Conservation (phyloP, 495 filamentous ascomycete genomes). For the Lindgomyces ingoldianus region DNA sequence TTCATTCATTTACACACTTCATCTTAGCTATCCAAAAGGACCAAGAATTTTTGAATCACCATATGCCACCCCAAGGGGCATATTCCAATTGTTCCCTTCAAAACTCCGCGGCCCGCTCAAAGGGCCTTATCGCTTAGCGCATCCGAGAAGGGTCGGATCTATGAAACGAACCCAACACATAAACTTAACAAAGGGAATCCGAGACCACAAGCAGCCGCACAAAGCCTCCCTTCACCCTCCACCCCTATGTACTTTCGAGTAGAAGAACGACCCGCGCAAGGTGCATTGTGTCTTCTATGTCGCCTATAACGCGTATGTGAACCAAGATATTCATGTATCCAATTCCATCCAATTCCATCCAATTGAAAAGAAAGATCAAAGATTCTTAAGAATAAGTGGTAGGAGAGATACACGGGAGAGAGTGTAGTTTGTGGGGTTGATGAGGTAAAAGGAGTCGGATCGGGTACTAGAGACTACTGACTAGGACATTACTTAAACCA, state of each 20-base stretch:
- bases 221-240: background rate
- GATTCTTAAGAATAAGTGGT: constrained; percentile 3
- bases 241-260: background rate
- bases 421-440: constrained; percentile 1
- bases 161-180: background rate
- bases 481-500: constrained; percentile 16
- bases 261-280: background rate
- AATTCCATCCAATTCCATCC: background rate
- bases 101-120: no score
- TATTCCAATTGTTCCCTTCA: no score
- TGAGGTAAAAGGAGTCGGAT: background rate
- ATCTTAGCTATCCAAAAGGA: no score
- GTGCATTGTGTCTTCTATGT: background rate
- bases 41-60: no score
- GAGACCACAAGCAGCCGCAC: background rate
- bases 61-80: no score
- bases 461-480: constrained; percentile 19
- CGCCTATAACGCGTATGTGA: background rate
- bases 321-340: background rate
- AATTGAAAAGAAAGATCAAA: constrained; percentile 3
- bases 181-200: background rate
- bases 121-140: no score
- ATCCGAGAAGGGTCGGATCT: no score
- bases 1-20: no score
- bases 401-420: constrained; percentile 1